These are phyloP conservation scores for Leishmania mexicana DNA, from an alignment of 208 protist species.

Conservation along the genomic window DNA sequence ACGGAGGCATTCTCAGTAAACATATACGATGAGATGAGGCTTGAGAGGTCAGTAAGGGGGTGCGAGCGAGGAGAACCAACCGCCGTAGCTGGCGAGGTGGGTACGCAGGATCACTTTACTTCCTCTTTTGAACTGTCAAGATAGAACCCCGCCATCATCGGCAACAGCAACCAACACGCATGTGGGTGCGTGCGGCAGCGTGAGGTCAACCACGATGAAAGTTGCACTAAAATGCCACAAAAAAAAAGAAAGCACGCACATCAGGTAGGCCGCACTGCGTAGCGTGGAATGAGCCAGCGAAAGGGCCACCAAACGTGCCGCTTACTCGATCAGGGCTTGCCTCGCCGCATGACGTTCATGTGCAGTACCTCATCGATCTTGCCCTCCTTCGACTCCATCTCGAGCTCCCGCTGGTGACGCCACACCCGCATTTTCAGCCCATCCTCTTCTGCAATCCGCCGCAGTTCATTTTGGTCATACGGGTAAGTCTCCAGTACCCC, in stretches of 20 bases:
- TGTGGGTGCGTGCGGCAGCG: background rate
- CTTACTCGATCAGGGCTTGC: conserved; percentile 2
- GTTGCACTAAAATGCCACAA: background rate
- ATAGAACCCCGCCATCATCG: background rate
- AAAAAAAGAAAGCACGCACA: background rate
- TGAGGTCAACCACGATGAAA: background rate
- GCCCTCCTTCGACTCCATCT: conserved; percentile 69
- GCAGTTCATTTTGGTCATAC: conserved; percentile 77
- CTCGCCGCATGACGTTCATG: conserved; percentile 47
- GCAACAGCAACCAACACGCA: no score
- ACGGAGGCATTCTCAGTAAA: background rate
- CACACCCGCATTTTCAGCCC: conserved; percentile 86
- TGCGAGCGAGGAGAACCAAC: background rate
- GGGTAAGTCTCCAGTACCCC: conserved; percentile 74
- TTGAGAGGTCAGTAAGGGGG: background rate
- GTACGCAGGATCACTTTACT: background rate
- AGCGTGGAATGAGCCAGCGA: background rate
- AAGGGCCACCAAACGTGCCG: no score
- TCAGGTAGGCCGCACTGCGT: background rate
- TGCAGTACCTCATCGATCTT: conserved; percentile 80
- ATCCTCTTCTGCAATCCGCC: conserved; percentile 71
- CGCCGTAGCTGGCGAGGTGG: background rate
- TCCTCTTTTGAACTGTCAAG: background rate
- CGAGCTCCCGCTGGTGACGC: conserved; percentile 75
- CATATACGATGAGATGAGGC: background rate